Base-by-base conservation (phyloP, 352 stramenopile genomes). In the Pythium utonaiense region DNA sequence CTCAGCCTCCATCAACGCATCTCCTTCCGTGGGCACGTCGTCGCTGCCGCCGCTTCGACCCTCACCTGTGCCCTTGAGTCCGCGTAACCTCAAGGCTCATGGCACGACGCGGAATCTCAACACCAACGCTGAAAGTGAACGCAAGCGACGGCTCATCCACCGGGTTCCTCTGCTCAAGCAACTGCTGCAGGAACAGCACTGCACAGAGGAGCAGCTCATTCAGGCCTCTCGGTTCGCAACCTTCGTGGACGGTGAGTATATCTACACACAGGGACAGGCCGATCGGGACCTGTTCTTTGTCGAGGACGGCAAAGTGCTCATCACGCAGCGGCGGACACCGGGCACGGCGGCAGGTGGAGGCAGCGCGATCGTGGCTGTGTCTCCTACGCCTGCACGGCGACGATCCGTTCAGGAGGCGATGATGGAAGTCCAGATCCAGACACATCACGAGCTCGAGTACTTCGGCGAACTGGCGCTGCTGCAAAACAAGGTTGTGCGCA, bases 281-380 rank as follows among this genome's bases (percentile, higher is more conserved):
- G 80, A 85, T 21, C 67, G 69, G n/a, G 78, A 84, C 19, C 28
- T 91, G 6, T 80, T 74, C 60, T 87, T 93, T 57, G 82, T 93
- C 41, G 80, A 91, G 36, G 73, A 85, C 57, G 83, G 83, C 9
- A 77, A 78, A 30, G 78, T 93, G 33, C 65, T 83, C 36, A 80
- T 91, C 59, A 88, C 80, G 17, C 81, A 88, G 50, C 76, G 75
- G 10, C 60, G 63, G 27, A 42, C 36, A 5, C 16, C 51, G 33
- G 59, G 12, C 36, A 47, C 17, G 52, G 21, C 12, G 17, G 22
- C n/a, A 28, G 21, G 27, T 50, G 38, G 30, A 33, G 21, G 50
- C 0, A 61, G 44, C 12, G 27, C 68, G 3, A 53, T 56, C 8
- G 21, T 9, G 27, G 8, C 19, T 49, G 53, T 38, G 28, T n/a